phyloP scores from a whole-genome alignment of 352 stramenopile genomes.

The Globisporangium irregulare region DNA sequence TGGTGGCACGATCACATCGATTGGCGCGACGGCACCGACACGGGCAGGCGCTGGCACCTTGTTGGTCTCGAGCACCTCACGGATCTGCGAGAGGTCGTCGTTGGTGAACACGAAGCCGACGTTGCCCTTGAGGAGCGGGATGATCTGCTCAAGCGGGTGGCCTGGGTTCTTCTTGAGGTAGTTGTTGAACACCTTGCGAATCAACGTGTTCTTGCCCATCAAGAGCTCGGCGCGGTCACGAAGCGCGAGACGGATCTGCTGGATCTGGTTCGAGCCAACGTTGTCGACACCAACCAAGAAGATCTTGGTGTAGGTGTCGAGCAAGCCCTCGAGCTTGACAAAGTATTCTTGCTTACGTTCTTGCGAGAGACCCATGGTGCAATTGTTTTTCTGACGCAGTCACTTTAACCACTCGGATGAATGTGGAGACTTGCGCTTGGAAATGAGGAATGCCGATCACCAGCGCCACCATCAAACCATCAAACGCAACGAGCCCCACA shows the following conservation, averaged over 20 bases:
- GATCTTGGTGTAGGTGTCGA: slow-evolving; percentile 97
- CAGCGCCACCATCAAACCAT: background rate
- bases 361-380: slow-evolving; percentile 92
- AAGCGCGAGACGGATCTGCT: slow-evolving; percentile 96
- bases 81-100: slow-evolving; percentile 92
- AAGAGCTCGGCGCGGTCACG: slow-evolving; percentile 95
- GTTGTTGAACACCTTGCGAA: slow-evolving; percentile 97
- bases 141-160: slow-evolving; percentile 90
- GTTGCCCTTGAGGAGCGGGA: slow-evolving; percentile 94
- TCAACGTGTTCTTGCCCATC: slow-evolving; percentile 99
- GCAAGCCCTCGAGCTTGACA: slow-evolving; percentile 92
- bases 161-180: slow-evolving; percentile 97
- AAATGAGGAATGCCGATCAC: slow-evolving; percentile 38
- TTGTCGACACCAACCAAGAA: slow-evolving; percentile 99
- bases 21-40: slow-evolving; percentile 94
- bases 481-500: background rate
- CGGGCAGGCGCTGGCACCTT: slow-evolving; percentile 95
- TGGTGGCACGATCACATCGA: slow-evolving; percentile 96
- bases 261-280: slow-evolving; percentile 99
- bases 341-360: slow-evolving; percentile 99
- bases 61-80: slow-evolving; percentile 86
- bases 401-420: slow-evolving; percentile 70
- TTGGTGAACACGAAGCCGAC: slow-evolving; percentile 99
- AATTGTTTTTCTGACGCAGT: slow-evolving; percentile 64
- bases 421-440: slow-evolving; percentile 81